Evolutionary conservation across 2,329 filamentous ascomycete genomes (phyloP).

Genomic region (Kalmusia sp.): DNA sequence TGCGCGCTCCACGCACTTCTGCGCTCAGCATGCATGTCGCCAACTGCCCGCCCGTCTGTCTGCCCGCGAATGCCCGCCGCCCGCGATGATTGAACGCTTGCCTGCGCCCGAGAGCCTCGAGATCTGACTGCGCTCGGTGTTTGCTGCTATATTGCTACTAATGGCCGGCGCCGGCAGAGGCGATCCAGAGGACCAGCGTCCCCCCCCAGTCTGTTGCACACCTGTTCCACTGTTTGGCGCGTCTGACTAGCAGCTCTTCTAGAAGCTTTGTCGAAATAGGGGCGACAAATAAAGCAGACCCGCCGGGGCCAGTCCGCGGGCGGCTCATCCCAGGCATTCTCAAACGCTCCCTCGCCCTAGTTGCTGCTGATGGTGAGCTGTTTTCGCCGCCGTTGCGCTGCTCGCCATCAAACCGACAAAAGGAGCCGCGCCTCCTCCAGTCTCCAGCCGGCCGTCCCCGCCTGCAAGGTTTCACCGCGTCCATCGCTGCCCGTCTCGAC

Average conservation of each 20-base stretch:
- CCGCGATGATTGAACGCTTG: not conserved
- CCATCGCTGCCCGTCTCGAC: constrained; percentile 4
- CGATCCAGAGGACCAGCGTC: not conserved
- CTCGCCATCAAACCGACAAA: not conserved
- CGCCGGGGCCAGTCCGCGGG: constrained; percentile 25
- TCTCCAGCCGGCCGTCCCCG: not conserved
- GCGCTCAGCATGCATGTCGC: not conserved
- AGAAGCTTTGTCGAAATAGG: constrained; percentile 46
- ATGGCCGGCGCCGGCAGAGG: not conserved
- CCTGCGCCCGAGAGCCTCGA: too few species aligned
- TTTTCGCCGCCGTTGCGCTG: constrained; percentile 1
- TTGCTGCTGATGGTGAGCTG: constrained; percentile 14
- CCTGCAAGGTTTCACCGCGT: constrained; percentile 12
- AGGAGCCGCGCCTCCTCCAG: not conserved
- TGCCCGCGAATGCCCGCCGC: not conserved
- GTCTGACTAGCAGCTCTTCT: constrained; percentile 44
- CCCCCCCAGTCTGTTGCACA: constrained; percentile 5
- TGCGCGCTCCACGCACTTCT: not conserved
- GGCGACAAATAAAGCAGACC: constrained; percentile 27
- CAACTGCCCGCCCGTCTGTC: not conserved
- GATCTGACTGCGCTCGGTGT: too few species aligned
- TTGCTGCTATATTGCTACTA: too few species aligned
- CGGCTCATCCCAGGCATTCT: constrained; percentile 21
- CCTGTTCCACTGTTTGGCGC: constrained; percentile 19
- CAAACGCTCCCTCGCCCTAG: constrained; percentile 34